Base-by-base conservation (phyloP, 108 stramenopile species). In the Epipyxis sp. region DNA sequence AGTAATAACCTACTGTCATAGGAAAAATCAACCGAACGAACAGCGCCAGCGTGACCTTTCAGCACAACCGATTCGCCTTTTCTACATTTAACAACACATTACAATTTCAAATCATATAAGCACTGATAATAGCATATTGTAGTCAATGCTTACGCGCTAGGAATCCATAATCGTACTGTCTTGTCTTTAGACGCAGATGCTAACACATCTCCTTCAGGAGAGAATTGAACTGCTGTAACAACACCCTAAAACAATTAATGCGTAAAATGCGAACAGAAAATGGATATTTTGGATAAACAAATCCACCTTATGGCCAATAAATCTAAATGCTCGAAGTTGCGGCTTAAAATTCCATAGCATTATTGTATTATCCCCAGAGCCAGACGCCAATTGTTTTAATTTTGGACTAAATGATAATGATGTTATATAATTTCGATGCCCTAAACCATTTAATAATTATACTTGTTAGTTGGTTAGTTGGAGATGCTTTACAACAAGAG, bases 311-410 rank as follows among this genome's bases (percentile, higher is more conserved):
- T 89, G 89, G 0, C 89, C 89, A 41, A 81, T 69, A 59, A 87
- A 85, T 32, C 80, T 57, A 59, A 87, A 87, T 2, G 88, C 88
- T 41, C 86, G 39, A 46, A 79, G 68, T 0, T 79, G 59, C 1
- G 46, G 68, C 44, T 76, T 81, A 59, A 89, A 88, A 42, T 76
- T 82, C 88, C 88, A 89, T 41, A 89, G 69, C 86, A 88, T 86
- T 69, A 89, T 72, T n/a, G n/a, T 74, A 79, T 69, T 59, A 61
- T 89, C 88, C 25, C 44, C 62, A 10, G 79, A 81, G 29, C 81
- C 86, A 13, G 86, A 86, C 37, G 83, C 87, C 16, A 87, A 83
- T 67, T 86, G 81, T 46, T 80, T 82, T 72, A 82, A 59, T 44
- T 58, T 76, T 25, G 86, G 86, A 32, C 80, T 83, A 71, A 85